Base-by-base conservation (phyloP, 2,329 filamentous ascomycete species). In the Colletotrichum trifolii region DNA sequence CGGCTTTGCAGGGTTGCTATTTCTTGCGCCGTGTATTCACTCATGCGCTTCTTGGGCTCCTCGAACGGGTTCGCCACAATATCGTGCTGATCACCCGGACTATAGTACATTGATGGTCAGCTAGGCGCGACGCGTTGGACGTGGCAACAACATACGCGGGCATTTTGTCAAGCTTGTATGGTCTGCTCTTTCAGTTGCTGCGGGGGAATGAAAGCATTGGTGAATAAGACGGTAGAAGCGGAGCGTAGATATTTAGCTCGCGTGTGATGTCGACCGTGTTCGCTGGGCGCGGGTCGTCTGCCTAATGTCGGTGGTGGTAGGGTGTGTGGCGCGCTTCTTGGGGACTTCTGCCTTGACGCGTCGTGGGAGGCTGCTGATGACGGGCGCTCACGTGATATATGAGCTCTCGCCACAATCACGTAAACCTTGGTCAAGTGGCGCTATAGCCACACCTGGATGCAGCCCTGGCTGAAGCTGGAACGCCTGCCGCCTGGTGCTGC, bases 1-100 rank as follows among this genome's bases (percentile, higher is more conserved):
- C 93, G 89, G 69, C 88, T 88, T 73, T 97, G 92, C 12, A 99
- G 83, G 0, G 93, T 95, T 25, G 94, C 94, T 64, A 97, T 95
- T 75, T 99, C 91, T 70, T 88, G 84, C n/a, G 94, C 93, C 0
- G 94, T 97, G 81, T 93, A 99, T 74, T 92, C 88, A 56, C 87
- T 90, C 36, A 97, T 85, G 46, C 87, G 87, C 54, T 85, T 87
- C 73, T 85, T 85, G 2, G 81, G 76, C 70, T 95, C 91, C 76
- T 93, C 89, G 77, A 96, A 99, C 8, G 94, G 94, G 74, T 97
- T 98, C 73, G 80, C 77, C 73, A 87, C 83, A 67, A 74, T 68
- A 57, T 75, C 75, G 77, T 90, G 88, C 76, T 93, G 90, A 73
- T 91, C 88, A 74, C 90, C 90, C 71, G 89, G 85, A 70, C 90